Base-by-base conservation (phyloP, 176 grass and related monocot species). In the Echinochloa phyllopogon region DNA sequence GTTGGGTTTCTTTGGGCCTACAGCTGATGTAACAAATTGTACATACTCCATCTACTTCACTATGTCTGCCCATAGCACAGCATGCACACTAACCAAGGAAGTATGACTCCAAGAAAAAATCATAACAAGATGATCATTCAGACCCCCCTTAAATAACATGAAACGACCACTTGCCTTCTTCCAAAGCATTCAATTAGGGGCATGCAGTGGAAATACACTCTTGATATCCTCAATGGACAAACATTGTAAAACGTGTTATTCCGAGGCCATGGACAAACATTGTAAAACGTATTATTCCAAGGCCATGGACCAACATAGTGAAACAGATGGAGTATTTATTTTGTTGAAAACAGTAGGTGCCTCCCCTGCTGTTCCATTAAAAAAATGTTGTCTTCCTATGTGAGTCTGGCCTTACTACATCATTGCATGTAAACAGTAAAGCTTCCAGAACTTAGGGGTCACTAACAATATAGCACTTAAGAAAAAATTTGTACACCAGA, bases 381-480 rank as follows among this genome's bases (percentile, higher is more conserved):
- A 70, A 70, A 41, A 41, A 15, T 14, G 41, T 17, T 1, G 62
- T 61, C 42, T 79, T 86, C 42, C 12, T 3, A 12, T 40, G 59
- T 60, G 16, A 61, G 77, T 23, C 6, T 79, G 61, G 59, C 47
- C 40, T 29, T 45, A 5, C 39, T n/a, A 85, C 60, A 58, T 77
- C 49, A 77, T 45, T 21, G 1, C 17, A 85, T 58, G 23, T 33
- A 67, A 29, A 84, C 3, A 76, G 52, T 50, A 62, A 29, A 33
- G 11, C 4, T 55, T 29, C 38, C 15, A 0, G 50, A 69, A 69
- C 79, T 29, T 59, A 21, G 0, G 6, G 73, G 23, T 29, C 63
- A 42, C 18, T 57, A 16, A 23, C 10, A 77, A 77, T 69, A 21
- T 45, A 69, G 74, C 48, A 85, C 3, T 56, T 65, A 51, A 59